Percentiles rank a stretch among this genome's conserved stretches.
phyloP scores from a whole-genome alignment of 768 basidiomycete genomes.

The Boletus sp. region DNA sequence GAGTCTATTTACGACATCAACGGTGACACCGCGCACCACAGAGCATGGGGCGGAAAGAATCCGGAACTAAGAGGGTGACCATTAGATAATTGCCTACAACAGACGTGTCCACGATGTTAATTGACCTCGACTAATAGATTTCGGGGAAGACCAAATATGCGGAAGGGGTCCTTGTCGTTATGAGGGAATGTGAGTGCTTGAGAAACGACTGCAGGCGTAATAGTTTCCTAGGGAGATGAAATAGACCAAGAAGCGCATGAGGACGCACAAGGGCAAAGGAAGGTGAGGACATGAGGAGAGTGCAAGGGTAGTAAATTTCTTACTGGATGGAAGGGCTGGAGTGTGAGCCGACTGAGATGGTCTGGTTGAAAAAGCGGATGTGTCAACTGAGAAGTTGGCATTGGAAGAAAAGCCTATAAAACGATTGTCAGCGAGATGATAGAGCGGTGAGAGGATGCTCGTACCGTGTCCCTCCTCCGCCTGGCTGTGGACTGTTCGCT shows the following conservation, averaged over 20 bases:
- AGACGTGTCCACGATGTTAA: not conserved
- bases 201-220: constrained; percentile 37
- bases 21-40: constrained; percentile 67
- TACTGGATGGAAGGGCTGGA: constrained; percentile 47
- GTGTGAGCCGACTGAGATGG: constrained; percentile 31
- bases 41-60: constrained; percentile 70
- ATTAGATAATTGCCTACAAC: not conserved
- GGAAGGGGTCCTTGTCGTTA: constrained; percentile 49
- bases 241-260: not conserved
- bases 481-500: constrained; percentile 23
- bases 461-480: constrained; percentile 26
- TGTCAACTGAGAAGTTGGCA: constrained; percentile 39
- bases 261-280: not conserved
- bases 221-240: constrained; percentile 29
- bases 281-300: not conserved
- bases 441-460: not conserved
- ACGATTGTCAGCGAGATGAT: not conserved
- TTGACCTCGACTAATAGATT: constrained; percentile 70
- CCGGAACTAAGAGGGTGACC: constrained; percentile 47
- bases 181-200: constrained; percentile 46
- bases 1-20: constrained; percentile 53
- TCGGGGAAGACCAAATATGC: constrained; percentile 70
- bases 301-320: constrained; percentile 12
- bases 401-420: constrained; percentile 42
- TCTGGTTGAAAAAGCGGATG: constrained; percentile 43